Percentiles rank a stretch among this genome's conserved stretches.
Conservation (phyloP, 2,329 filamentous ascomycete genomes). For the Sclerotinia spermophila region DNA sequence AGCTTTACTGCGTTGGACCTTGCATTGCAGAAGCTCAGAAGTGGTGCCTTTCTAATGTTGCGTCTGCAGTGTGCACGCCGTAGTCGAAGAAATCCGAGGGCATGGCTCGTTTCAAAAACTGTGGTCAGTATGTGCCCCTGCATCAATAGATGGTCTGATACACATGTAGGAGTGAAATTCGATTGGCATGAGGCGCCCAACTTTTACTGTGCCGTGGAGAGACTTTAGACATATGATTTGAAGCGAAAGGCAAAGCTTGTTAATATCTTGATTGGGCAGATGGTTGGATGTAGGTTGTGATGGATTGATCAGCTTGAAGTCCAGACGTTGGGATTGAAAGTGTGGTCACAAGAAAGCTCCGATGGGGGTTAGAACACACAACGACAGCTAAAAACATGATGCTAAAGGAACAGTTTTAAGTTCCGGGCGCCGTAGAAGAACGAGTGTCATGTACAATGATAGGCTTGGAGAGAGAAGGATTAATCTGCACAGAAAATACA, state of each 20-base stretch:
- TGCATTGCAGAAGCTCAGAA: neutral
- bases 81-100: neutral
- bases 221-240: neutral
- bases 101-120: neutral
- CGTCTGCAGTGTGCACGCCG: neutral
- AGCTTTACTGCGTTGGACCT: neutral
- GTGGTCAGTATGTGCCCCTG: too few species aligned
- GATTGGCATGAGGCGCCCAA: neutral
- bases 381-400: too few species aligned
- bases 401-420: too few species aligned
- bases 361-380: neutral
- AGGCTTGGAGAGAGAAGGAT: neutral
- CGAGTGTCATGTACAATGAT: neutral
- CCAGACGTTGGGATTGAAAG: neutral
- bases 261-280: neutral
- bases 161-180: neutral
- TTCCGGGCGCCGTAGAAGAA: neutral
- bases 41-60: neutral
- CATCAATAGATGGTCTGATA: too few species aligned
- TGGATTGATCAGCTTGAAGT: neutral
- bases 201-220: neutral
- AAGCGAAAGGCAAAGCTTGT: neutral
- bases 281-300: neutral
- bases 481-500: neutral
- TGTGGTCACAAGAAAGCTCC: neutral